phyloP scores from a whole-genome alignment of 345 rosid species.

The Heritiera littoralis region DNA sequence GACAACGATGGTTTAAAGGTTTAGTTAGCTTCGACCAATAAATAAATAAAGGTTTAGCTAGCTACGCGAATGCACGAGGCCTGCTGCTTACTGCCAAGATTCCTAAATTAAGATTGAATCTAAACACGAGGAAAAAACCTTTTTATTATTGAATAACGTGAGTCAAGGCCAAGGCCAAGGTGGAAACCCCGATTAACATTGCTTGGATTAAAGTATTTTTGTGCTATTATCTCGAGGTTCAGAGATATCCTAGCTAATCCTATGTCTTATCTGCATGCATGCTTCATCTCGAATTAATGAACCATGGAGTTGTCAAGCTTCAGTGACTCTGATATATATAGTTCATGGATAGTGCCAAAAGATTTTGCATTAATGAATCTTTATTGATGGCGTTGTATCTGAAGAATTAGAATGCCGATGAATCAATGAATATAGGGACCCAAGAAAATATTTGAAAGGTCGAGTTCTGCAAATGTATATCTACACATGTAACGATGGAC shows the following conservation, averaged over 20 bases:
- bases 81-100: constrained; percentile 32
- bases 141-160: constrained; percentile 40
- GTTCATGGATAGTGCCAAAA: not conserved
- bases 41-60: not conserved
- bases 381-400: not conserved
- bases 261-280: not conserved
- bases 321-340: not conserved
- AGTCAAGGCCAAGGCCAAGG: constrained; percentile 37
- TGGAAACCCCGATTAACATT: constrained; percentile 24
- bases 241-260: not conserved
- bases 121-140: not conserved
- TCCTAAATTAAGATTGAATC: constrained; percentile 40
- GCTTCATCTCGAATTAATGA: not conserved
- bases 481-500: not conserved
- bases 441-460: not conserved
- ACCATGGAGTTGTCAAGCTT: not conserved
- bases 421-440: not conserved
- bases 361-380: not conserved
- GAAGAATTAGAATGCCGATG: not conserved
- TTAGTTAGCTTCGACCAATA: not conserved
- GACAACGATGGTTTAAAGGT: not conserved
- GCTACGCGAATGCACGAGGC: constrained; percentile 34
- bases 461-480: not conserved
- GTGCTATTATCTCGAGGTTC: not conserved
- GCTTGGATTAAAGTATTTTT: not conserved